These are phyloP conservation scores for Podaxis sp. DNA, from an alignment of 768 basidiomycete species.

Conservation along the genomic window DNA sequence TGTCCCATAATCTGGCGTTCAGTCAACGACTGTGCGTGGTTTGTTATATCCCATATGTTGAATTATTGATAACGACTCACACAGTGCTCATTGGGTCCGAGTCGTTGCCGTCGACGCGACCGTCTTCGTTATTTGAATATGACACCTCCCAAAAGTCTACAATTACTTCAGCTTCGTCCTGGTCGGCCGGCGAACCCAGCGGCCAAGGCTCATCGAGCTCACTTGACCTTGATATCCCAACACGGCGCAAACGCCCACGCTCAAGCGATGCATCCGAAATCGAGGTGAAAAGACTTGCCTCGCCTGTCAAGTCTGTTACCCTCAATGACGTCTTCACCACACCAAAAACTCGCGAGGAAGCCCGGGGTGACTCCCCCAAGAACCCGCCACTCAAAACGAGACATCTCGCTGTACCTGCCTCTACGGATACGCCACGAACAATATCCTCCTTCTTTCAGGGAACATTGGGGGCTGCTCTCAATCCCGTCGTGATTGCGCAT, in stretches of 20 bases:
- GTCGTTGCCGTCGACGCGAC: neutral
- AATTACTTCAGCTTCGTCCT: neutral
- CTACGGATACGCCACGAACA: neutral
- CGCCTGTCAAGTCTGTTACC: neutral
- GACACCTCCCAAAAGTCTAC: neutral
- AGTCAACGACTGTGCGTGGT: slow-evolving; percentile 9
- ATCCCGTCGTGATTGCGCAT: slow-evolving; percentile 34
- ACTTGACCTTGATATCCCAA: neutral
- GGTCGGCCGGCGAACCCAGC: neutral
- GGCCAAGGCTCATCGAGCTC: slow-evolving; percentile 1
- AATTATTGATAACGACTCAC: neutral
- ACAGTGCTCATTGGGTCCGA: neutral
- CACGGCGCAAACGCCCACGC: neutral
- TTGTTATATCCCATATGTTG: neutral
- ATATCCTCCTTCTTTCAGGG: slow-evolving; percentile 7
- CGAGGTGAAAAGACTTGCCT: neutral
- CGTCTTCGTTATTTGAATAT: neutral
- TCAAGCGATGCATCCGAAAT: slow-evolving; percentile 5
- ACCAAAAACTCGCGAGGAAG: neutral
- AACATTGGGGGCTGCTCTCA: slow-evolving; percentile 28
- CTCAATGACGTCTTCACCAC: neutral
- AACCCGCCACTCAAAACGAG: neutral
- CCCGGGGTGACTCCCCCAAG: neutral
- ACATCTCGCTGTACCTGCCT: neutral
- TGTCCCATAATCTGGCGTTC: neutral